Evolutionary conservation across 2,329 filamentous ascomycete genomes (phyloP).

Genomic region (Cercospora janseana): DNA sequence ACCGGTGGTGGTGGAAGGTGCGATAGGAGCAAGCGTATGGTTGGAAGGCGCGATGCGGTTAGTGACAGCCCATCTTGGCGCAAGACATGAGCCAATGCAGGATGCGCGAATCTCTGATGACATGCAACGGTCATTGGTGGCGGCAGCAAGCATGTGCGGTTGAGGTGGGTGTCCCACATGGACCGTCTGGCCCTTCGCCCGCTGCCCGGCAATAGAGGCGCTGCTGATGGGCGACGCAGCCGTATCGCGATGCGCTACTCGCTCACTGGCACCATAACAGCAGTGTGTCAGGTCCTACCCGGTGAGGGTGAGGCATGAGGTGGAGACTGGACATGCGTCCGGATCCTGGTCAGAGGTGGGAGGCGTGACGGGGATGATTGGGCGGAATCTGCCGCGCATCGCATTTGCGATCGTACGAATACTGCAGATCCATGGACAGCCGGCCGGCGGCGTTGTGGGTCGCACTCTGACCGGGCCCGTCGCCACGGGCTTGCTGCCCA

Average conservation of each 20-base stretch:
- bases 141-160: neutral
- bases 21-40: neutral
- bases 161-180: too few species aligned
- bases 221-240: too few species aligned
- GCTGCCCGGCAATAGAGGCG: too few species aligned
- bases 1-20: neutral
- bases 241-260: too few species aligned
- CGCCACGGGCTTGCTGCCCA: too few species aligned
- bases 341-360: conserved; percentile 18
- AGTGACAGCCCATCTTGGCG: neutral
- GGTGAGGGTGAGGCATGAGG: conserved; percentile 6
- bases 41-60: neutral
- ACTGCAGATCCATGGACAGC: conserved; percentile 12
- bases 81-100: neutral
- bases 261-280: neutral
- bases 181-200: too few species aligned
- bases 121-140: neutral
- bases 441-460: conserved; percentile 12
- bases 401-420: conserved; percentile 11
- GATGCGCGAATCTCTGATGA: neutral
- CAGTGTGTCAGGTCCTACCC: neutral
- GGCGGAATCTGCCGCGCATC: conserved; percentile 16
- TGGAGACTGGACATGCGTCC: conserved; percentile 10
- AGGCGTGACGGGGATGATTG: conserved; percentile 11
- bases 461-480: conserved; percentile 17